Evolutionary conservation across 495 filamentous ascomycete species (phyloP), one percentile per base, ranked within the genome.

Genomic region (Penicillium subrubescens): DNA sequence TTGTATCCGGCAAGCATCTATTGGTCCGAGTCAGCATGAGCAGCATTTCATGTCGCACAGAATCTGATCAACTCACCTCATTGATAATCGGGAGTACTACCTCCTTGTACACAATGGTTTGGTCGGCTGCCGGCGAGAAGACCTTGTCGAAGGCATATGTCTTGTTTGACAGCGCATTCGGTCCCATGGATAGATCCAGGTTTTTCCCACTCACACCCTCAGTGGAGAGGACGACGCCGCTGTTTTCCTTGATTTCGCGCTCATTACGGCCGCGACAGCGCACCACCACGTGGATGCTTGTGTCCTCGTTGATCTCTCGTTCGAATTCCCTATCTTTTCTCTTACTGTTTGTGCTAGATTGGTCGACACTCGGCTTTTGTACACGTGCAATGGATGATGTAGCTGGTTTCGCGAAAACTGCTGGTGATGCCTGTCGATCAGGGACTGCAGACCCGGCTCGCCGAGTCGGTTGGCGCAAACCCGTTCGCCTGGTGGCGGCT

Each of bases 1-100:
- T 99, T 99, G 78, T 91, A 98, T n/a, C 95, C 95, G 29, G 87
- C 83, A 25, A 99, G 85, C 86, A 98, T 97, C 93, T 97, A 67
- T 68, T 33, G 17, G 15, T 27, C 5, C 25, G 23, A 58, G 51
- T 77, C 61, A 77, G 67, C 46, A 15, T 35, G 31, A 1, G 17
- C 17, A 44, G 12, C 10, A 2, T 48, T 43, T 29, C 1, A 29
- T 19, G 17, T n/a, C 14, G 4, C 8, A 15, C 19, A 14, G 3
- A 0, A 17, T 15, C n/a, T n/a, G 4, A 6, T 34, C 41, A 52
- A 71, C 84, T 67, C 79, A 97, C 93, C 86, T 99, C 94, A 65
- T 96, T 92, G 54, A 99, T 66, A 48, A 98, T 91, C 0, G 95
- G 95, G 48, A 87, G 86, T 0, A 97, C 96, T 19, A 96, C 93